A percentile compares a stretch with the other conserved stretches of the same genome.
Evolutionary conservation across 352 stramenopile species (phyloP).

Genomic region (Thraustochytrium sp.): DNA sequence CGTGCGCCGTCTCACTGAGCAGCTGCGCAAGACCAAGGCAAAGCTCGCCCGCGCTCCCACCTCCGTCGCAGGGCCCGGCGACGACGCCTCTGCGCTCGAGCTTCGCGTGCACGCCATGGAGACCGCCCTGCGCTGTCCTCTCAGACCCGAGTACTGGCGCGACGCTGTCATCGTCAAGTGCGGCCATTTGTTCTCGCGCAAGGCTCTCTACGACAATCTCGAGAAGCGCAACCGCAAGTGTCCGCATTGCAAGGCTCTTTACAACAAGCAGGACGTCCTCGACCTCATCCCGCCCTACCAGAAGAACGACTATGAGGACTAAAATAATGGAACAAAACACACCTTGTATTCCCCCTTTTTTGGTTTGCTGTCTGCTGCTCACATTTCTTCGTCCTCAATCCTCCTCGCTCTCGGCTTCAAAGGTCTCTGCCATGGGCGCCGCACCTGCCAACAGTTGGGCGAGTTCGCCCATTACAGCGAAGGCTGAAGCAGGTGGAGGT

Average conservation of each 20-base stretch:
- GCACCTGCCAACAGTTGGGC: background rate
- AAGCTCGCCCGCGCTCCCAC: background rate
- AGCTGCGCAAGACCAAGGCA: background rate
- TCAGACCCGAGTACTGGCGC: constrained; percentile 13
- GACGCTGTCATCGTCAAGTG: constrained; percentile 38
- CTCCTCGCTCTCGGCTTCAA: too few relatives aligned
- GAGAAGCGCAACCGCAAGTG: constrained; percentile 43
- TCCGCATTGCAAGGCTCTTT: constrained; percentile 30
- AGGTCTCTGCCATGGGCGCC: background rate
- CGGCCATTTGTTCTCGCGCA: constrained; percentile 30
- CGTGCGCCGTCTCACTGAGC: background rate
- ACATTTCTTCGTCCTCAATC: too few relatives aligned
- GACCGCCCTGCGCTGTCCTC: constrained; percentile 14
- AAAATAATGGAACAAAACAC: background rate
- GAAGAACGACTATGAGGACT: constrained; percentile 42
- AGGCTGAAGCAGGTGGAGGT: background rate
- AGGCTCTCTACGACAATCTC: constrained; percentile 38
- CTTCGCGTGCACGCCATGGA: background rate
- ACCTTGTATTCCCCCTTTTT: too few relatives aligned
- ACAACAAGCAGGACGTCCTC: constrained; percentile 24
- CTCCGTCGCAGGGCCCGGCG: background rate
- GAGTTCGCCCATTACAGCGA: background rate
- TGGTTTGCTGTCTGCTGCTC: too few relatives aligned
- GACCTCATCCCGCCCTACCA: constrained; percentile 32
- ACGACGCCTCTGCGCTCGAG: background rate